phyloP scores from a whole-genome alignment of 306 rosid genomes.

The Benincasa hispida region DNA sequence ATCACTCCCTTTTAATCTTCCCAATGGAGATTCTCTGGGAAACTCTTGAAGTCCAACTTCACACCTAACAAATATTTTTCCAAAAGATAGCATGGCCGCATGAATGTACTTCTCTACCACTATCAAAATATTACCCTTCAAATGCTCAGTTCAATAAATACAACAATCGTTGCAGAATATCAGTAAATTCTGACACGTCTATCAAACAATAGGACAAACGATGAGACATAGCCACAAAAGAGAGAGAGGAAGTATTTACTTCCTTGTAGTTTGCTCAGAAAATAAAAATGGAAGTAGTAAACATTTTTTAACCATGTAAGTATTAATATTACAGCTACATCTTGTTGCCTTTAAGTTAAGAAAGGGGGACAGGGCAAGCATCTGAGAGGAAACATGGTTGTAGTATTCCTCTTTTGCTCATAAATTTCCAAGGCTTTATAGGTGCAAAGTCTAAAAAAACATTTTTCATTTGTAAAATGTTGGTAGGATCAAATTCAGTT shows the following conservation, averaged over 20 bases:
- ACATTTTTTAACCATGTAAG: background rate
- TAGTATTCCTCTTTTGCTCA: no score
- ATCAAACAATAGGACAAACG: no score
- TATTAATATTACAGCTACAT: background rate
- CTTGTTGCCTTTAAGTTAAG: background rate
- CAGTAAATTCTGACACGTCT: no score
- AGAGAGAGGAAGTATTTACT: background rate
- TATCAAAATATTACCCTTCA: background rate
- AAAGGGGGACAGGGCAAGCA: background rate
- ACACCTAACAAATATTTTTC: conserved; percentile 29
- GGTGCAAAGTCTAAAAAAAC: no score
- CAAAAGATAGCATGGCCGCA: background rate
- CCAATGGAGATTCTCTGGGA: conserved; percentile 60
- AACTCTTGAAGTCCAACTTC: conserved; percentile 89
- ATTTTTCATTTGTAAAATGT: no score
- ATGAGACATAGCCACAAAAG: background rate
- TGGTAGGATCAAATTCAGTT: no score
- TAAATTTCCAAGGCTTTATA: no score
- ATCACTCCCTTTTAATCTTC: conserved; percentile 95
- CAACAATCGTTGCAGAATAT: background rate
- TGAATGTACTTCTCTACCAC: background rate
- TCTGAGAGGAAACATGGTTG: no score
- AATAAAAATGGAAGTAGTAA: background rate
- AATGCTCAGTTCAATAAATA: background rate
- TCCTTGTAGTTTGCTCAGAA: background rate